Base-by-base conservation (phyloP, 2,329 filamentous ascomycete genomes). In the Sarocladium brachiariae region DNA sequence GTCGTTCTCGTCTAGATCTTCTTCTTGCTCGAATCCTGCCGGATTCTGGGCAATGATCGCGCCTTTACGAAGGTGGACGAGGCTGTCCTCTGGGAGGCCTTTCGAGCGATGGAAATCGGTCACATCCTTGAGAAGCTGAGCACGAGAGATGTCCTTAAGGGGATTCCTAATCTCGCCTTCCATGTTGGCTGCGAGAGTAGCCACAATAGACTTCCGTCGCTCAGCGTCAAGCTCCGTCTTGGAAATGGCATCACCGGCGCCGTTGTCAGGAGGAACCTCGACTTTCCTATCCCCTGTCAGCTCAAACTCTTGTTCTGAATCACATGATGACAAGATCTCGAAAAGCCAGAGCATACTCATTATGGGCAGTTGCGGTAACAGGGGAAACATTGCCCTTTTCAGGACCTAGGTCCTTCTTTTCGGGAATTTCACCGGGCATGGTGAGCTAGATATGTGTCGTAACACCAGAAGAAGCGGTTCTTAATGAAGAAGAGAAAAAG, bases 111-210 rank as follows among this genome's bases (percentile, higher is more conserved):
- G 78, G 59, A 83, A 84, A 0, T 65, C 60, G 38, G 77, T 70
- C 2, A 84, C 80, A 53, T 80, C 70, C 18, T 65, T 62, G 34
- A 83, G 62, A 13, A 85, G 71, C 49, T 74, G 63, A 1, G 75
- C 68, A 24, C 72, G 70, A 2, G 75, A 69, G 7, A 84, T 70
- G 0, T 72, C 76, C 2, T 68, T 72, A 2, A 85, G 62, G 0
- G 66, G 67, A 35, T 83, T 84, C 24, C 58, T 58, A 34, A 65
- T 63, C 35, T 67, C 65, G 47, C 60, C 63, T 49, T 61, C 58
- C 24, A 58, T 13, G 25, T 58, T 58, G 13, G 61, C 53, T 10
- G 51, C 45, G 30, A 63, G 50, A 8, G 43, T 47, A 31, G 24
- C 25, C 4, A 47, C 43, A 14, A 47, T 47, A 9, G 43, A 47